These are phyloP conservation scores for Martensiomyces pterosporus DNA, from an alignment of 192 early-diverging fungal genomes.

Conservation along the genomic window DNA sequence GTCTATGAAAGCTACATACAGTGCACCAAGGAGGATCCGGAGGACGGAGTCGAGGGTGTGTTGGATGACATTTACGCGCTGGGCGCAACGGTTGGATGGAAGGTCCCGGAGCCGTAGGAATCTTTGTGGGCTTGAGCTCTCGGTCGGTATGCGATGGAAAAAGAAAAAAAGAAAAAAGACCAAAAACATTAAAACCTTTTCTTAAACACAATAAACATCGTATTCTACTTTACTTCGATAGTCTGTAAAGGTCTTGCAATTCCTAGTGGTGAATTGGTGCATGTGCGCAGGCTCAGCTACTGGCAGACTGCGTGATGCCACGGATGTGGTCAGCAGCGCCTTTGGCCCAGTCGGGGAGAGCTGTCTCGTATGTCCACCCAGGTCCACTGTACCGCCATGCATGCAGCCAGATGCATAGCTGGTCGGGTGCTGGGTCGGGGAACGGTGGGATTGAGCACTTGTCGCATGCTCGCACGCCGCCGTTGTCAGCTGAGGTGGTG, in stretches of 20 bases:
- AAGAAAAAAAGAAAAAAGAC: not conserved
- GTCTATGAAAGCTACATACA: slow-evolving; percentile 81
- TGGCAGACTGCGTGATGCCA: too few species aligned
- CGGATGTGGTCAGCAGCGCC: slow-evolving; percentile 44
- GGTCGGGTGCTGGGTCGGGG: slow-evolving; percentile 67
- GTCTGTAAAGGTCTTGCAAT: too few species aligned
- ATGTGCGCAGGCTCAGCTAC: too few species aligned
- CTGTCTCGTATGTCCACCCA: slow-evolving; percentile 76
- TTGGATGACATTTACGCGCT: slow-evolving; percentile 65
- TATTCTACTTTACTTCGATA: too few species aligned
- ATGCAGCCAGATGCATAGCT: slow-evolving; percentile 87
- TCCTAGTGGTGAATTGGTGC: too few species aligned
- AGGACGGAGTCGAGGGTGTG: slow-evolving; percentile 60
- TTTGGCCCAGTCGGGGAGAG: slow-evolving; percentile 76
- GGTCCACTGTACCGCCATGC: slow-evolving; percentile 76
- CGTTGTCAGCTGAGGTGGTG: slow-evolving; percentile 11
- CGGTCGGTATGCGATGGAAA: not conserved
- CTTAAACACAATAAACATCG: too few species aligned
- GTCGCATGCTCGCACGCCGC: slow-evolving; percentile 42
- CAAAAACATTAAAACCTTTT: too few species aligned
- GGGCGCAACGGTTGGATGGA: slow-evolving; percentile 34
- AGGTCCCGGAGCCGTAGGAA: slow-evolving; percentile 32
- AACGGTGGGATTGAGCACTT: slow-evolving; percentile 58
- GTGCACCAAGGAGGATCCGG: slow-evolving; percentile 59
- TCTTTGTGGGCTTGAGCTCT: too few species aligned